Evolutionary conservation across 2,329 filamentous ascomycete genomes (phyloP).

Genomic region (Albophoma yamanashiensis): DNA sequence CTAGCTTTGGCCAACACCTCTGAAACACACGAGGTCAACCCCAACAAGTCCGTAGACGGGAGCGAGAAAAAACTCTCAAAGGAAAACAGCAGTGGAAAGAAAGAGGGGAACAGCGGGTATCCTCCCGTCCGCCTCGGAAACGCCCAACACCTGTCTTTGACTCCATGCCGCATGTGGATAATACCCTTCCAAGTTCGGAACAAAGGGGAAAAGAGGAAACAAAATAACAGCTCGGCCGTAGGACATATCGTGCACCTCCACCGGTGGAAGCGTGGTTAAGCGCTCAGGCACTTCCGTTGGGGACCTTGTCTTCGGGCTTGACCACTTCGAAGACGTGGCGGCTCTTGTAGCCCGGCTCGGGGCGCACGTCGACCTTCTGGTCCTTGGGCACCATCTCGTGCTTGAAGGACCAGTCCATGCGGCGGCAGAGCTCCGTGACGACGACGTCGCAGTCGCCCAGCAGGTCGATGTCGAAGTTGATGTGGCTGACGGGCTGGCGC

Average conservation of each 20-base stretch:
- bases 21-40: neutral
- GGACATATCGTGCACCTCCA: neutral
- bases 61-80: neutral
- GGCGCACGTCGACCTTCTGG: conserved; percentile 47
- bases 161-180: neutral
- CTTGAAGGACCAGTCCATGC: conserved; percentile 67
- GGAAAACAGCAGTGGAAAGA: neutral
- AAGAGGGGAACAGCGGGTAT: neutral
- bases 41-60: neutral
- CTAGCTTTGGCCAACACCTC: neutral
- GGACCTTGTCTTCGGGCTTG: neutral
- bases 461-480: conserved; percentile 93
- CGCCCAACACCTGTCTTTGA: neutral
- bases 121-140: neutral
- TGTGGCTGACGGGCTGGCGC: conserved; percentile 71
- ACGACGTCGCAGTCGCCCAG: conserved; percentile 92
- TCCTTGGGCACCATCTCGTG: conserved; percentile 74
- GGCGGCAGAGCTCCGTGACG: conserved; percentile 73
- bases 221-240: neutral
- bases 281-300: neutral
- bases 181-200: neutral
- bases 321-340: conserved; percentile 25
- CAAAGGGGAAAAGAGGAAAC: neutral
- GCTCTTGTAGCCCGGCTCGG: conserved; percentile 21
- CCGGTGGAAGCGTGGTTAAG: neutral